Evolutionary conservation across 2,329 filamentous ascomycete species (phyloP).

Genomic region (Aspergillus spinulosporus): DNA sequence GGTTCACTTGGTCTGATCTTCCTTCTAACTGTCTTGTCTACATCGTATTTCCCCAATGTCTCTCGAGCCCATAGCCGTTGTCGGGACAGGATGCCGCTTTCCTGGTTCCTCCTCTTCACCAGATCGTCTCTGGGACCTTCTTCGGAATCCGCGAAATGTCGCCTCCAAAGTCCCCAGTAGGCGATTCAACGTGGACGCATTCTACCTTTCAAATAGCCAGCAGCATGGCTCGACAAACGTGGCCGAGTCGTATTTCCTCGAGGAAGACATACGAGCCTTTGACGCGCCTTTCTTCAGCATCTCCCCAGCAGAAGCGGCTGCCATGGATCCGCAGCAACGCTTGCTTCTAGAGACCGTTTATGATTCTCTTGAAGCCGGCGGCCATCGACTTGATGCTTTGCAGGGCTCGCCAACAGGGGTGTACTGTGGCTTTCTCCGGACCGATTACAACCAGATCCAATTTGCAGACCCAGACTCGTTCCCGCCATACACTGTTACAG

Average conservation of each 20-base stretch:
- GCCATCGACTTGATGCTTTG: not conserved
- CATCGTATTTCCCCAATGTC: no score
- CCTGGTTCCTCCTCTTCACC: not conserved
- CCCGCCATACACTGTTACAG: not conserved
- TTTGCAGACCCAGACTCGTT: not conserved
- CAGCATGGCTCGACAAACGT: conserved; percentile 26
- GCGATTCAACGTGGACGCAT: conserved; percentile 23
- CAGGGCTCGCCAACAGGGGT: not conserved
- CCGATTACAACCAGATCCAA: not conserved
- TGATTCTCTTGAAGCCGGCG: conserved; percentile 30
- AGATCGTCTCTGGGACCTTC: not conserved
- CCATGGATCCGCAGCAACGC: conserved; percentile 33
- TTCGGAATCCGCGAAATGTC: not conserved
- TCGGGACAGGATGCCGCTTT: conserved; percentile 3
- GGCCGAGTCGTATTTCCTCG: conserved; percentile 24
- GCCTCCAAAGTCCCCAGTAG: conserved; percentile 16
- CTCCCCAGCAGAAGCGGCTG: conserved; percentile 27
- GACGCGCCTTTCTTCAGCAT: conserved; percentile 39
- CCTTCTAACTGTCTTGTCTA: no score
- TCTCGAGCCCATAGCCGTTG: conserved; percentile 1
- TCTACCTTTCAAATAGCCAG: conserved; percentile 24
- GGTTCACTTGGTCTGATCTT: no score
- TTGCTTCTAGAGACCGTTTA: conserved; percentile 31
- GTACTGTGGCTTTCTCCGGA: not conserved
- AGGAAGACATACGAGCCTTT: conserved; percentile 28